phyloP scores from a whole-genome alignment of 768 basidiomycete species.

The Podaxis sp. region DNA sequence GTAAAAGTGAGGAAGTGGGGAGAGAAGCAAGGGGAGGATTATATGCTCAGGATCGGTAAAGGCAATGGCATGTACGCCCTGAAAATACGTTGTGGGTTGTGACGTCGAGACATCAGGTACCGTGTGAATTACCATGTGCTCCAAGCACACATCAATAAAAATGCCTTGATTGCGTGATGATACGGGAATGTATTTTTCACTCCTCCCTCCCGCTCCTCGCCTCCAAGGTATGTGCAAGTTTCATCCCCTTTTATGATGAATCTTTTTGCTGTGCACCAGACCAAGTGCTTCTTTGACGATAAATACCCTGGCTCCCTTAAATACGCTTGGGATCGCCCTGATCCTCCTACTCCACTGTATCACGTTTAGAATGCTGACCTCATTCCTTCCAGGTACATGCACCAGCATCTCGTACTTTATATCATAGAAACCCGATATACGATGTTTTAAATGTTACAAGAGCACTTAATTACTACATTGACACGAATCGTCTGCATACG shows the following conservation, averaged over 20 bases:
- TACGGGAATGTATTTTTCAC: not conserved
- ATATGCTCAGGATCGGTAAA: not conserved
- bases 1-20: too few relatives aligned
- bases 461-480: too few relatives aligned
- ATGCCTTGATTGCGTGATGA: not conserved
- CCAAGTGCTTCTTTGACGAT: constrained; percentile 50
- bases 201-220: not conserved
- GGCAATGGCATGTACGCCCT: constrained; percentile 4
- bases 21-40: not conserved
- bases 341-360: constrained; percentile 23
- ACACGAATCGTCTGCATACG: not conserved
- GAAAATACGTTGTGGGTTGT: not conserved
- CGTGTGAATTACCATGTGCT: constrained; percentile 8
- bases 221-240: constrained; percentile 22
- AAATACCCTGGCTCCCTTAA: constrained; percentile 42
- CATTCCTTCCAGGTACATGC: constrained; percentile 1
- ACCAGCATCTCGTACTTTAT: not conserved
- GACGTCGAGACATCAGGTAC: constrained; percentile 6
- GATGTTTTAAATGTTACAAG: too few relatives aligned
- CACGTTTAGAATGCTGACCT: not conserved
- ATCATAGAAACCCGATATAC: not conserved
- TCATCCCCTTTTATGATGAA: constrained; percentile 35
- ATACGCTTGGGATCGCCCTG: constrained; percentile 53
- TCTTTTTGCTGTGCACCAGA: constrained; percentile 56
- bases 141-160: constrained; percentile 13